phyloP scores from a whole-genome alignment of 2,329 filamentous ascomycete species.

The Delphinella strobiligena region DNA sequence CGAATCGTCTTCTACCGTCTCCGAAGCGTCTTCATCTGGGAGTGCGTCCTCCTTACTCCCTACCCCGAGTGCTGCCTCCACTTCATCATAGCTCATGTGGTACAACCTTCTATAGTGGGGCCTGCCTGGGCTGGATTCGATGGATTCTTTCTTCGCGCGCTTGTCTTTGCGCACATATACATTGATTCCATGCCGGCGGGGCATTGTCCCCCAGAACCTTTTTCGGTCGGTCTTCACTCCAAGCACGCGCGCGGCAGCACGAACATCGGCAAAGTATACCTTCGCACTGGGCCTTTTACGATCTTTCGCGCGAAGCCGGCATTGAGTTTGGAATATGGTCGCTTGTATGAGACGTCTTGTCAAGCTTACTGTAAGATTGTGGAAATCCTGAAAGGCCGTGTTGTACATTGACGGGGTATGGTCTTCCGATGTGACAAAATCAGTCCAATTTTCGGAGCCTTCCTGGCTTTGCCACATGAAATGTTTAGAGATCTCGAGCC shows the following conservation, averaged over 20 bases:
- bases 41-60: neutral
- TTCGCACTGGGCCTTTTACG: slow-evolving; percentile 15
- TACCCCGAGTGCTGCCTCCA: slow-evolving; percentile 28
- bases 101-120: slow-evolving; percentile 1
- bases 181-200: slow-evolving; percentile 40
- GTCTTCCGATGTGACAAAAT: slow-evolving; percentile 32
- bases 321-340: slow-evolving; percentile 56
- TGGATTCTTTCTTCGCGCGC: neutral
- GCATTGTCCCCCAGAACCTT: slow-evolving; percentile 40
- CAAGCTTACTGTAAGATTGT: slow-evolving; percentile 53
- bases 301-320: slow-evolving; percentile 46
- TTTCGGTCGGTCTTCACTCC: slow-evolving; percentile 34
- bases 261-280: slow-evolving; percentile 34
- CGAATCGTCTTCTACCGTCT: slow-evolving; percentile 8
- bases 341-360: slow-evolving; percentile 61
- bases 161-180: slow-evolving; percentile 26
- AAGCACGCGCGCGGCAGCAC: slow-evolving; percentile 42
- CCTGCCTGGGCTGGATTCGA: neutral
- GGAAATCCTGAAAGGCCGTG: slow-evolving; percentile 65
- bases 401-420: slow-evolving; percentile 58
- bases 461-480: slow-evolving; percentile 61
- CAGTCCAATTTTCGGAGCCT: slow-evolving; percentile 55
- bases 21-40: slow-evolving; percentile 1
- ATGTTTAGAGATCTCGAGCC: slow-evolving; percentile 52
- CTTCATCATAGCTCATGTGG: slow-evolving; percentile 26